Evolutionary conservation across 192 early-diverging fungal genomes (phyloP), one percentile per base, ranked within the genome.

Genomic region (Jimgerdemannia flammicorona): DNA sequence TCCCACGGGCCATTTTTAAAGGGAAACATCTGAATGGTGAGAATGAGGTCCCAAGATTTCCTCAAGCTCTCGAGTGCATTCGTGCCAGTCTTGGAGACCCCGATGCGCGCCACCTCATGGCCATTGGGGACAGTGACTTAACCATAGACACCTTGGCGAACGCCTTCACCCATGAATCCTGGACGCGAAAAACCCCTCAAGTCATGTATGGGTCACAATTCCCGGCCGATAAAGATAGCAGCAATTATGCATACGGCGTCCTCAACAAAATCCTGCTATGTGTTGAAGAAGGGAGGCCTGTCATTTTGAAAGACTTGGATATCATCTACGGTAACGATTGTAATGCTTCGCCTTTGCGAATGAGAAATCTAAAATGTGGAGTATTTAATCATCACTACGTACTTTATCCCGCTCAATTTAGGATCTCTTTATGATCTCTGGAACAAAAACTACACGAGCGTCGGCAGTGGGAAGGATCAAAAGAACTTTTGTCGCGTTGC

Each of bases 201-300:
- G 73, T 75, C n/a, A 69, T 75, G 43, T 75, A 43, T 59, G 74
- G 74, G 3, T 75, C 74, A 20, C 74, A 75, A 63, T 75, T 75
- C 41, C 69, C 74, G 19, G 66, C 69, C 4, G 74, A 75, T 49
- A 49, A 44, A 59, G 69, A 75, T 20, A 43, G 68, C 17, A 54
- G 49, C 49, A 67, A 75, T 70, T 75, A 75, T 69, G 69, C 74
- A 29, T 75, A 75, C 59, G 66, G 59, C 40, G 67, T 75, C 20
- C 39, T 75, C 44, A 75, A 70, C 41, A 70, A 70, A 39, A 75
- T 75, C 54, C 65, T 75, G 74, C 68, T 75, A 75, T 75, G 74
- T 70, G 74, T 75, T 41, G 74, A 75, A 54, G 69, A 67, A 40
- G 74, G 74, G 20, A 70, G 69, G 7, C 69, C 74, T 44, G 39